These are phyloP conservation scores for Phalaenopsis hybrid DNA, from an alignment of 116 monocot species.

Conservation along the genomic window DNA sequence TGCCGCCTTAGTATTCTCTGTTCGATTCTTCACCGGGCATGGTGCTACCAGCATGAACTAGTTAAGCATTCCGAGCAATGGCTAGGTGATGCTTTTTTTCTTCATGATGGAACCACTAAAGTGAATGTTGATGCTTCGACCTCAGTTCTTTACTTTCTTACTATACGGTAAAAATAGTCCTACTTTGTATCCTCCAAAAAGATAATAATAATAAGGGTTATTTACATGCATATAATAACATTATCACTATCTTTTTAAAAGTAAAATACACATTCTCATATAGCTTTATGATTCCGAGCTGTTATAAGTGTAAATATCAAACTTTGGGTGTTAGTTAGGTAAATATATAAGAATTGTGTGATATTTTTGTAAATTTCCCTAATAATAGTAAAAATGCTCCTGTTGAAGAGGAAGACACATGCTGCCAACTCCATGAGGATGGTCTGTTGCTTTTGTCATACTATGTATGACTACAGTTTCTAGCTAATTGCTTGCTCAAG, in stretches of 20 bases:
- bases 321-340: no score
- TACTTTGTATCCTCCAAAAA: not conserved
- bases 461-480: no score
- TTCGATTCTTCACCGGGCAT: constrained; percentile 13
- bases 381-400: not conserved
- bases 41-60: constrained; percentile 8
- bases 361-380: not conserved
- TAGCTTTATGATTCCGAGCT: no score
- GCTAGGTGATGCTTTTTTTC: no score
- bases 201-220: not conserved
- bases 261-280: no score
- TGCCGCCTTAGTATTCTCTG: constrained; percentile 11
- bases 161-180: not conserved
- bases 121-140: not conserved
- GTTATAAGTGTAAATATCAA: no score
- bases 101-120: not conserved
- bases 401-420: not conserved
- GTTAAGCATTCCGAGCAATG: not conserved
- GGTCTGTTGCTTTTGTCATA: no score
- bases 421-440: no score
- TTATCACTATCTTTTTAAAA: no score
- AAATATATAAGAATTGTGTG: no score
- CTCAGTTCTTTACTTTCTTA: not conserved
- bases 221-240: no score
- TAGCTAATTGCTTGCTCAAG: no score